Conservation (phyloP, 2,329 filamentous ascomycete genomes). For the Claviceps pazoutovae region DNA sequence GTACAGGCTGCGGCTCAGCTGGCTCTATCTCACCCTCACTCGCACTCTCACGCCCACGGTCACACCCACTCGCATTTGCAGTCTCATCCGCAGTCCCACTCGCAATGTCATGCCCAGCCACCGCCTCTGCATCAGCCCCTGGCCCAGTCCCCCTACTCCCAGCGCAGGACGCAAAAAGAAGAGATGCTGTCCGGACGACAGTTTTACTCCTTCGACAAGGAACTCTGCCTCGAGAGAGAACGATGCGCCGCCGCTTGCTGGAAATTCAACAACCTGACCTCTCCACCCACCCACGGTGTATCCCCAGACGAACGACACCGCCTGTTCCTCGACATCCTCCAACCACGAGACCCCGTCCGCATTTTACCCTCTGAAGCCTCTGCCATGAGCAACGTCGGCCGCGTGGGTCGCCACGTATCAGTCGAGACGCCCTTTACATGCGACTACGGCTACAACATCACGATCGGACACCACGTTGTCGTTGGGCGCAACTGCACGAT, state of each 20-base stretch:
- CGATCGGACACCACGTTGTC: conserved; percentile 70
- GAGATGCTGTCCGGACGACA: conserved; percentile 73
- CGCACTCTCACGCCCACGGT: conserved; percentile 31
- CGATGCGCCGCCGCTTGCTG: conserved; percentile 69
- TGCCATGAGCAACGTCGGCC: conserved; percentile 40
- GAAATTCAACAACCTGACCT: conserved; percentile 68
- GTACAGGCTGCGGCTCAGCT: conserved; percentile 45
- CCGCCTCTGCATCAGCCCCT: conserved; percentile 22
- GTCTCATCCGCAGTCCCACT: conserved; percentile 35
- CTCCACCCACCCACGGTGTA: conserved; percentile 58
- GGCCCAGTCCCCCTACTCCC: conserved; percentile 19
- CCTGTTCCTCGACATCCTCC: conserved; percentile 58
- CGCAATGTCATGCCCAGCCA: conserved; percentile 41
- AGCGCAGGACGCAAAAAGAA: conserved; percentile 58
- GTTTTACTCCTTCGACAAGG: conserved; percentile 68
- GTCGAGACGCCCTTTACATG: conserved; percentile 85
- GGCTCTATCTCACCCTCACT: conserved; percentile 41
- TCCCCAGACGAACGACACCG: conserved; percentile 53
- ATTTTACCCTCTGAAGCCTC: conserved; percentile 41
- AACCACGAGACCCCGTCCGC: conserved; percentile 43
- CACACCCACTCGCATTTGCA: conserved; percentile 33
- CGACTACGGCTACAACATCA: conserved; percentile 92
- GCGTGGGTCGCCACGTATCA: conserved; percentile 58
- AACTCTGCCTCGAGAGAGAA: conserved; percentile 72
- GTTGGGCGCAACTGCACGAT: conserved; percentile 77